phyloP scores from a whole-genome alignment of 176 grass and related monocot genomes.

The Ampelocalamus luodianensis region DNA sequence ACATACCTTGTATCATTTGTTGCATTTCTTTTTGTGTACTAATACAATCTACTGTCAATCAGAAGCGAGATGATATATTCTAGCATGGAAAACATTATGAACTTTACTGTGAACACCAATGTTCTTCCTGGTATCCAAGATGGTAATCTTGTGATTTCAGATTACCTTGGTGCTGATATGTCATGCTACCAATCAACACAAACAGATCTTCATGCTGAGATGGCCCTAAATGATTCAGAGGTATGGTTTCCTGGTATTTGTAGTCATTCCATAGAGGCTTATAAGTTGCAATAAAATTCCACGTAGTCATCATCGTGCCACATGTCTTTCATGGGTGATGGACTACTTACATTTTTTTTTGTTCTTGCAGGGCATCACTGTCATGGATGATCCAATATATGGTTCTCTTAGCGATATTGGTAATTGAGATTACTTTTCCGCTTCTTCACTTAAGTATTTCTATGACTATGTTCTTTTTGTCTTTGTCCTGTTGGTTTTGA shows the following conservation, averaged over 20 bases:
- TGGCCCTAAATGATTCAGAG: constrained; percentile 56
- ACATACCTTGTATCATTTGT: constrained; percentile 8
- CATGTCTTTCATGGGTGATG: constrained; percentile 31
- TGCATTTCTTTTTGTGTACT: constrained; percentile 5
- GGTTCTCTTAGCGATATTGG: constrained; percentile 74
- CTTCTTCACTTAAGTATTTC: constrained; percentile 2
- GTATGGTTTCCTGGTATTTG: constrained; percentile 43
- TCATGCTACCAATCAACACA: constrained; percentile 69
- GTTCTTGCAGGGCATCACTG: constrained; percentile 60
- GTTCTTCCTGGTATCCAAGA: constrained; percentile 78
- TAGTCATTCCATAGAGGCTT: constrained; percentile 2
- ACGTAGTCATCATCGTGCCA: not conserved
- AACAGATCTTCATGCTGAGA: constrained; percentile 68
- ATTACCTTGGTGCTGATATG: constrained; percentile 87
- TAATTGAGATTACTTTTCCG: constrained; percentile 37
- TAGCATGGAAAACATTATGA: constrained; percentile 67
- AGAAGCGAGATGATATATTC: constrained; percentile 65
- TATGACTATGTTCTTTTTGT: not conserved
- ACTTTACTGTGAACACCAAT: constrained; percentile 52
- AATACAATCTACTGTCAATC: constrained; percentile 44
- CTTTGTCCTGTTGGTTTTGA: constrained; percentile 6
- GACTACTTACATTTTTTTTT: constrained; percentile 14
- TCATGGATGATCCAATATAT: constrained; percentile 83
- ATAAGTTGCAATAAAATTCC: not conserved
- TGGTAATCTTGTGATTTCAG: constrained; percentile 71